Evolutionary conservation across 1,284 basidiomycete genomes (phyloP).

Genomic region (Fomitopsis palustris): DNA sequence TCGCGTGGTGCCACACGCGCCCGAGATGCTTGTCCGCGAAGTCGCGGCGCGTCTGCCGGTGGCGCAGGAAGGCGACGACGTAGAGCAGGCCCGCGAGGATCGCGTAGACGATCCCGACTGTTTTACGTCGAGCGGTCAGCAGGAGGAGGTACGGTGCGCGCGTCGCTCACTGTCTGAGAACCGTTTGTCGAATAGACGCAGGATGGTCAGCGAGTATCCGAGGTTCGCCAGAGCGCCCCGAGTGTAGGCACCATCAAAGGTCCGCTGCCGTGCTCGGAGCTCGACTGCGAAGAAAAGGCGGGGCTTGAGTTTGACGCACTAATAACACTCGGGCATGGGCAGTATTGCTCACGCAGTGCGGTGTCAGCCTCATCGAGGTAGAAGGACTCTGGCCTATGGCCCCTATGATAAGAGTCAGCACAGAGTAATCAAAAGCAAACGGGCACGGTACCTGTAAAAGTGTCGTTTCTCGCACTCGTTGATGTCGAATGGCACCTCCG

Average conservation of each 20-base stretch:
- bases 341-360: constrained; percentile 47
- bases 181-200: constrained; percentile 72
- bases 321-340: background rate
- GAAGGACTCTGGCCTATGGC: constrained; percentile 59
- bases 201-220: constrained; percentile 69
- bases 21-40: constrained; percentile 53
- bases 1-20: constrained; percentile 16
- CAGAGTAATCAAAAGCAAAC: background rate
- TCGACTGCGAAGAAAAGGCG: constrained; percentile 40
- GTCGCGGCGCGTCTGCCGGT: constrained; percentile 65
- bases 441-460: background rate
- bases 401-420: constrained; percentile 34
- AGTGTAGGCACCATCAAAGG: constrained; percentile 79
- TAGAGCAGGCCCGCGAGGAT: constrained; percentile 60
- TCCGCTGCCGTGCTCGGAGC: constrained; percentile 73
- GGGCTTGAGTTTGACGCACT: background rate
- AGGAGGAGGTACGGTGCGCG: constrained; percentile 3
- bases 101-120: constrained; percentile 74
- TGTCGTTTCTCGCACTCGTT: background rate
- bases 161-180: constrained; percentile 63
- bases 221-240: constrained; percentile 73
- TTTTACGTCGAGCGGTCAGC: background rate
- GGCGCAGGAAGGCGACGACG: constrained; percentile 55
- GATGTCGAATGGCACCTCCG: background rate
- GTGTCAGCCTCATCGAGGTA: constrained; percentile 39